Evolutionary conservation across 257 asterid genomes (phyloP).

Genomic region (Salvia hispanica): DNA sequence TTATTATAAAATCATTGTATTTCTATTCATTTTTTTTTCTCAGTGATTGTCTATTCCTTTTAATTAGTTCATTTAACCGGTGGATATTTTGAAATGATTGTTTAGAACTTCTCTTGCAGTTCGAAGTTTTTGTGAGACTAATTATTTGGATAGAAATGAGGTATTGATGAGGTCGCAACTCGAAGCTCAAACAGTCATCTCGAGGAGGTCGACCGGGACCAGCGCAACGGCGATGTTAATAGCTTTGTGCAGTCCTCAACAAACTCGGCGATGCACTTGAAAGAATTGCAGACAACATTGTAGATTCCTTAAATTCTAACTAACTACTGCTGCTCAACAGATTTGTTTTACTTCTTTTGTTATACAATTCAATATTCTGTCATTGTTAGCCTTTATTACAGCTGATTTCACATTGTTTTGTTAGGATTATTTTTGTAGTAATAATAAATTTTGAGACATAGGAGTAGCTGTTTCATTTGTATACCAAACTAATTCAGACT

Average conservation of each 20-base stretch:
- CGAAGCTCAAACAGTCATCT: constrained; percentile 64
- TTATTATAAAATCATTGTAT: too few species aligned
- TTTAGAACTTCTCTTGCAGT: too few species aligned
- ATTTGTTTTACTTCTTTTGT: constrained; percentile 28
- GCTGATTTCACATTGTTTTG: background rate
- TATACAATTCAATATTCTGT: background rate
- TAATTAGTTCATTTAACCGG: too few species aligned
- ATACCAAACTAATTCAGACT: too few species aligned
- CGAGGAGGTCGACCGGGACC: constrained; percentile 68
- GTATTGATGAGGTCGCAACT: constrained; percentile 64
- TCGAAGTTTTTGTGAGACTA: too few species aligned
- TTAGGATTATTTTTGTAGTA: too few species aligned
- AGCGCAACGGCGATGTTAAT: constrained; percentile 61
- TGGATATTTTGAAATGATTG: too few species aligned
- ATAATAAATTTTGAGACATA: too few species aligned
- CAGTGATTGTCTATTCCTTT: too few species aligned
- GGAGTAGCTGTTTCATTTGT: too few species aligned
- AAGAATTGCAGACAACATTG: constrained; percentile 78
- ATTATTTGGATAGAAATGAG: constrained; percentile 61
- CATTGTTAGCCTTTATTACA: background rate
- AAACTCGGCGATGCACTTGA: constrained; percentile 85
- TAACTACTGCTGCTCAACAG: constrained; percentile 32
- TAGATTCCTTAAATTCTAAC: constrained; percentile 33
- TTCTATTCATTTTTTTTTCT: too few species aligned
- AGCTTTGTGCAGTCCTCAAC: constrained; percentile 64